Evolutionary conservation across 495 filamentous ascomycete genomes (phyloP), one percentile per base, ranked within the genome.

Genomic region (Pseudomonodictys pantanalensis): DNA sequence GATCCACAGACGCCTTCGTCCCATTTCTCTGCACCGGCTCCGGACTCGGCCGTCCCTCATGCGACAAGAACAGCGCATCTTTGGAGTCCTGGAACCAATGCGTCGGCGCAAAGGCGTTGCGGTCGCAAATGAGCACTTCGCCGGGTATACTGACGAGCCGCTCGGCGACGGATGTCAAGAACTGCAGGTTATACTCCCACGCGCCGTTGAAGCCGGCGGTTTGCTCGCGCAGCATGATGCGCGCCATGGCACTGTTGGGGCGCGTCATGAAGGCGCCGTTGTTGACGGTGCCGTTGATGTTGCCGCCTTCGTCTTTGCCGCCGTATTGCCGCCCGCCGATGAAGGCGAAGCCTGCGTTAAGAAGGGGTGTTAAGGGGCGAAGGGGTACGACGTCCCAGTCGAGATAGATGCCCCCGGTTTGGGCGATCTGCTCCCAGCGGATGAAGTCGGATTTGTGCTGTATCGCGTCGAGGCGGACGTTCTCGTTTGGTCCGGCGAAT

Each of bases 381-480:
- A 59, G 46, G 3, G 46, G 9, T 5, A 59, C 10, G 10, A 59
- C 56, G 25, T 59, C 56, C 18, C 17, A 52, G 56, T 59, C 56
- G 4, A 59, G 3, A 20, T 59, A 59, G 11, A 59, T 52, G 29
- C 56, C 56, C 22, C 56, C 56, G 46, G 30, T 30, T 6, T 17
- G 15, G 45, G 3, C 6, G 3, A 59, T 26, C 32, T 59, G 15
- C 7, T 59, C 43, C 30, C 29, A 42, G 7, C 56, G 42, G 11
- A 59, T 23, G 30, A 59, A 59, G 35, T 59, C 56, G 22, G 56
- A 59, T 20, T 59, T 59, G 45, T 50, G 45, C 24, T 59, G 10
- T 9, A 30, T 49, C 5, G 46, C 46, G 15, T 49, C 25, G 46
- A 59, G 42, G 6, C 28, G 30, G 6, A 8, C 6, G 32, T 30